Evolutionary conservation across 2,329 filamentous ascomycete species (phyloP).

Genomic region (Drechslera avenae): DNA sequence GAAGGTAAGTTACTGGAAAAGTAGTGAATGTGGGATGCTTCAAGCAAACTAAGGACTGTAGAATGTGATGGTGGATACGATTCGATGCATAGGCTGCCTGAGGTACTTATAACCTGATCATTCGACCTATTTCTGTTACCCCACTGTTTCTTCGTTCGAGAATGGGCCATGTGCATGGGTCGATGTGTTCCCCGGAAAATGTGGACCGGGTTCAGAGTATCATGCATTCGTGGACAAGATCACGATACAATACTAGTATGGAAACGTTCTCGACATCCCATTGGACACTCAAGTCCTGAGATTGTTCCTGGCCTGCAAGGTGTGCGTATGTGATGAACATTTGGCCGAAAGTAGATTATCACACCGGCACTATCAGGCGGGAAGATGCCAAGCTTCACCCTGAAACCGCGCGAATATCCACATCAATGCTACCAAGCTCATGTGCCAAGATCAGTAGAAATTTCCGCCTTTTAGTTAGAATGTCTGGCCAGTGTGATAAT

Average conservation of each 20-base stretch:
- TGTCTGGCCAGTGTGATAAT: slow-evolving; percentile 9
- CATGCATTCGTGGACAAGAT: slow-evolving; percentile 1
- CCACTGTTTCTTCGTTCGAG: background rate
- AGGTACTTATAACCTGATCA: slow-evolving; percentile 19
- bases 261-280: background rate
- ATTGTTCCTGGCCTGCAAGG: background rate
- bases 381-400: slow-evolving; percentile 7
- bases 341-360: slow-evolving; percentile 9
- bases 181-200: background rate
- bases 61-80: slow-evolving; percentile 23
- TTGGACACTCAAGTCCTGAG: background rate
- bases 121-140: background rate
- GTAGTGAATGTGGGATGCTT: slow-evolving; percentile 28
- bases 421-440: slow-evolving; percentile 1
- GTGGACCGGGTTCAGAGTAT: background rate
- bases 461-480: slow-evolving; percentile 7
- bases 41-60: slow-evolving; percentile 32
- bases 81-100: slow-evolving; percentile 3
- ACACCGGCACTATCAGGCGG: slow-evolving; percentile 8
- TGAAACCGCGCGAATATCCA: slow-evolving; percentile 17
- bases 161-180: slow-evolving; percentile 3
- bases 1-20: slow-evolving; percentile 23
- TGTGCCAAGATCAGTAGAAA: slow-evolving; percentile 4
- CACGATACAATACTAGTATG: background rate
- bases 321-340: background rate